Base-by-base conservation (phyloP, 441 rosid species). In the Breynia disticha region DNA sequence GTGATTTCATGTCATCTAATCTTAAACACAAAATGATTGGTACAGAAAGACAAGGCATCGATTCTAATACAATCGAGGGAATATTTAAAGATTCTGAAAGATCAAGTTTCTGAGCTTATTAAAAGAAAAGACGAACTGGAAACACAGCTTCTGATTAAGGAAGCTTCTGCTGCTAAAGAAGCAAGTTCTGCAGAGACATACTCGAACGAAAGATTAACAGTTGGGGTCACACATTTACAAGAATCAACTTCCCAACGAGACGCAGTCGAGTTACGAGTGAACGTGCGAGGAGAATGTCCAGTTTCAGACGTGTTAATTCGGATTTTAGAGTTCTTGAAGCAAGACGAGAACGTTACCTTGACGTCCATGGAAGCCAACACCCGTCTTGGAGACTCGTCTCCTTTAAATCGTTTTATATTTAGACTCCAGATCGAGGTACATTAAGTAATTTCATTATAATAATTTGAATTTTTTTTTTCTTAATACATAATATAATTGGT, bases 21-120 rank as follows among this genome's bases (percentile, higher is more conserved):
- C 35, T 28, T 28, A 9, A 28, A n/a, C 8, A 28, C 35, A 28
- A 2, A 28, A 28, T 4, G 8, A 28, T 28, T 28, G 1, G 35
- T 56, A 10, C 20, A 87, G 97, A 90, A 70, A 67, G 97, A 90
- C 72, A 83, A 77, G 46, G 79, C 77, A 5, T 78, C 90, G 3
- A 56, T 83, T 48, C 82, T 83, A 4, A 32, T 22, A 17, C 66
- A 69, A 43, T 61, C 84, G n/a, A 73, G 78, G 64, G 84, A 78
- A n/a, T n/a, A n/a, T n/a, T n/a, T n/a, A n/a, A n/a, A n/a, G n/a
- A n/a, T n/a, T n/a, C n/a, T n/a, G n/a, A n/a, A n/a, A n/a, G n/a
- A n/a, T n/a, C n/a, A n/a, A n/a, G n/a, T n/a, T n/a, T n/a, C n/a
- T n/a, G n/a, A n/a, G n/a, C n/a, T n/a, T n/a, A n/a, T n/a, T n/a